Conservation (phyloP, 306 rosid species). For the Ceratonia siliqua region DNA sequence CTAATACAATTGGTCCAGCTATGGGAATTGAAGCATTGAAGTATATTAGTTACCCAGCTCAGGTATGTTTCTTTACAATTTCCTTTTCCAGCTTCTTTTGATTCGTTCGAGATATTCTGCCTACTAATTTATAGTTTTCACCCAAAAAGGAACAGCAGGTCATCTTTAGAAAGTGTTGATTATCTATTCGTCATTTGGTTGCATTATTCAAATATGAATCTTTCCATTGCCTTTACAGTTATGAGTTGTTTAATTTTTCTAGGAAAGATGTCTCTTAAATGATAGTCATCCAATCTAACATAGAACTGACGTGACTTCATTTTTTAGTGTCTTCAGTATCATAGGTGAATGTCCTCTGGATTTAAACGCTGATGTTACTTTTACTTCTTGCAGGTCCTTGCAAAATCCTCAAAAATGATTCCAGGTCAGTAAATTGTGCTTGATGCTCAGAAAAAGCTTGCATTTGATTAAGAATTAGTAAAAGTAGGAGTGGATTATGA, state of each 20-base stretch:
- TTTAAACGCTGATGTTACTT: slow-evolving; percentile 23
- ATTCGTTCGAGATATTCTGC: background rate
- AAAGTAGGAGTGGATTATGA: slow-evolving; percentile 12
- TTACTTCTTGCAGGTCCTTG: slow-evolving; percentile 76
- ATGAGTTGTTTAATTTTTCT: background rate
- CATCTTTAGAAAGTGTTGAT: background rate
- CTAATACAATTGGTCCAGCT: slow-evolving; percentile 98
- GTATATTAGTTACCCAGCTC: slow-evolving; percentile 98
- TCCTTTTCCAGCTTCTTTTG: background rate
- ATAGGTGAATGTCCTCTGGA: background rate
- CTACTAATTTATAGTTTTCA: background rate
- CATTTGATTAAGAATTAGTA: slow-evolving; percentile 5
- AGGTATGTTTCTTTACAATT: slow-evolving; percentile 48
- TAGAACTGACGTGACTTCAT: slow-evolving; percentile 12
- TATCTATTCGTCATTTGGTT: background rate
- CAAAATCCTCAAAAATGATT: slow-evolving; percentile 97
- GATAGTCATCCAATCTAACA: background rate
- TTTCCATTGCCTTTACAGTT: background rate
- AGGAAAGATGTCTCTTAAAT: background rate
- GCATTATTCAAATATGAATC: background rate
- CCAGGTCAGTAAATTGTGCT: slow-evolving; percentile 68
- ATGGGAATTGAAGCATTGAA: slow-evolving; percentile 99
- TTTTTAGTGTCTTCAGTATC: slow-evolving; percentile 6
- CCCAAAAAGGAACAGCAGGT: background rate
- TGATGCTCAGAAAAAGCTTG: slow-evolving; percentile 21